Evolutionary conservation across 345 rosid species (phyloP).

Genomic region (Geranium rotundifolium): DNA sequence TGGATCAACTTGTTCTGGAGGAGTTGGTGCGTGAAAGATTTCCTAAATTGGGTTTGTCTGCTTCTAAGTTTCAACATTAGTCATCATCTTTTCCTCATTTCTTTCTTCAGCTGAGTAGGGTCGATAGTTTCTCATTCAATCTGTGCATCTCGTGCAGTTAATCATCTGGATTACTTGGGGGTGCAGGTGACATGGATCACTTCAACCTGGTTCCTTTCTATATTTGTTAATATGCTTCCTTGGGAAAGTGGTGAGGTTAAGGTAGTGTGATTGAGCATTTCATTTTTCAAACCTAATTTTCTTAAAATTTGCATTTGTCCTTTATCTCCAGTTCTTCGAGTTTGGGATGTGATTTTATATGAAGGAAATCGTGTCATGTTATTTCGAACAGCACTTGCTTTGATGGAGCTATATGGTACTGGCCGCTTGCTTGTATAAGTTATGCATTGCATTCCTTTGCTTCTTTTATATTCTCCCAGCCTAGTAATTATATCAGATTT

Average conservation of each 20-base stretch:
- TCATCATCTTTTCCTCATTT: conserved; percentile 4
- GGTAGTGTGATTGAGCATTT: too few relatives aligned
- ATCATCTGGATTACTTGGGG: conserved; percentile 99
- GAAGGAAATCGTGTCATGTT: conserved; percentile 96
- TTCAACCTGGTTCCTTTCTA: conserved; percentile 96
- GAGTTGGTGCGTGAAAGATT: conserved; percentile 87
- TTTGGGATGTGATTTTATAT: conserved; percentile 93
- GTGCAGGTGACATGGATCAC: conserved; percentile 98
- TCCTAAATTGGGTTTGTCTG: conserved; percentile 83
- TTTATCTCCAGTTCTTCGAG: conserved; percentile 62
- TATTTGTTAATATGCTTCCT: conserved; percentile 88
- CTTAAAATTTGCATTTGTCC: conserved; percentile 3
- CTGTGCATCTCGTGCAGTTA: conserved; percentile 73
- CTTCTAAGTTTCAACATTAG: conserved; percentile 11
- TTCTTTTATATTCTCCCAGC: too few relatives aligned
- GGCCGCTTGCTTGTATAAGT: not conserved
- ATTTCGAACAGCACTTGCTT: conserved; percentile 86
- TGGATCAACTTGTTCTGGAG: conserved; percentile 95
- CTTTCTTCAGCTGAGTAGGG: too few relatives aligned
- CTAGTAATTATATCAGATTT: not conserved
- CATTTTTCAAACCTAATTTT: not conserved
- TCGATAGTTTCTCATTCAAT: conserved; percentile 21
- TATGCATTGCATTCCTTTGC: too few relatives aligned
- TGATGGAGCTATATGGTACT: conserved; percentile 86
- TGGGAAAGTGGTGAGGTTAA: conserved; percentile 84